Evolutionary conservation across 352 stramenopile genomes (phyloP).

Genomic region (Phytophthora ohioensis): DNA sequence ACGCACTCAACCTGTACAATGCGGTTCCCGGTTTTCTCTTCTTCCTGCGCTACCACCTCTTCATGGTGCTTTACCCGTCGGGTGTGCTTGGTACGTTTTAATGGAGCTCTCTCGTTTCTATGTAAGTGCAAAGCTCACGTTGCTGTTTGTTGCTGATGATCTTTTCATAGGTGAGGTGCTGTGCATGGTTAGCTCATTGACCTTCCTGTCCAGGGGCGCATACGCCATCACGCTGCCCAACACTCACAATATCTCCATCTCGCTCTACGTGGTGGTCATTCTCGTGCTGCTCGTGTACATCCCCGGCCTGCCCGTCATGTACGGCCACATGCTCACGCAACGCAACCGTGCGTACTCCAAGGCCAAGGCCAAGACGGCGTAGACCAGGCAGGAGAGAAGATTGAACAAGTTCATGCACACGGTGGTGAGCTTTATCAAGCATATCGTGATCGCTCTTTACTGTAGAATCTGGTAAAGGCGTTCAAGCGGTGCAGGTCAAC

Average conservation of each 20-base stretch:
- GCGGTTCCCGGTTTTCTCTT: slow-evolving; percentile 96
- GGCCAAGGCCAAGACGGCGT: slow-evolving; percentile 75
- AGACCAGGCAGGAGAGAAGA: slow-evolving; percentile 22
- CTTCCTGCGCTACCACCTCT: slow-evolving; percentile 98
- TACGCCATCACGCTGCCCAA: slow-evolving; percentile 84
- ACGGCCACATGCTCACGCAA: slow-evolving; percentile 87
- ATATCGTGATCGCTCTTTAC: slow-evolving; percentile 9
- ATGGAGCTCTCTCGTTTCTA: neutral
- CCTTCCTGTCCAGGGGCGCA: slow-evolving; percentile 60
- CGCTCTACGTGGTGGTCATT: slow-evolving; percentile 77
- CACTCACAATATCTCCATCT: slow-evolving; percentile 79
- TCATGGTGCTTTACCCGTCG: slow-evolving; percentile 98
- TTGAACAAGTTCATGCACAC: neutral
- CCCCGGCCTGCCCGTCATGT: slow-evolving; percentile 85
- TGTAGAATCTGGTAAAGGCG: slow-evolving; percentile 7
- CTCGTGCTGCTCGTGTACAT: slow-evolving; percentile 79
- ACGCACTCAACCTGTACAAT: slow-evolving; percentile 94
- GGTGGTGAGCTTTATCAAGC: neutral
- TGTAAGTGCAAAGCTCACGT: slow-evolving; percentile 23
- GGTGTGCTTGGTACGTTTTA: slow-evolving; percentile 92
- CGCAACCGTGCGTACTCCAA: slow-evolving; percentile 87
- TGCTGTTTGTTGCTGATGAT: slow-evolving; percentile 12
- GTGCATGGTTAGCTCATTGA: slow-evolving; percentile 78
- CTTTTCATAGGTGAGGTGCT: slow-evolving; percentile 62
- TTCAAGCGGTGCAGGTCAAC: slow-evolving; percentile 21